phyloP scores from a whole-genome alignment of 1,284 basidiomycete genomes.

The Trametes polyzona region DNA sequence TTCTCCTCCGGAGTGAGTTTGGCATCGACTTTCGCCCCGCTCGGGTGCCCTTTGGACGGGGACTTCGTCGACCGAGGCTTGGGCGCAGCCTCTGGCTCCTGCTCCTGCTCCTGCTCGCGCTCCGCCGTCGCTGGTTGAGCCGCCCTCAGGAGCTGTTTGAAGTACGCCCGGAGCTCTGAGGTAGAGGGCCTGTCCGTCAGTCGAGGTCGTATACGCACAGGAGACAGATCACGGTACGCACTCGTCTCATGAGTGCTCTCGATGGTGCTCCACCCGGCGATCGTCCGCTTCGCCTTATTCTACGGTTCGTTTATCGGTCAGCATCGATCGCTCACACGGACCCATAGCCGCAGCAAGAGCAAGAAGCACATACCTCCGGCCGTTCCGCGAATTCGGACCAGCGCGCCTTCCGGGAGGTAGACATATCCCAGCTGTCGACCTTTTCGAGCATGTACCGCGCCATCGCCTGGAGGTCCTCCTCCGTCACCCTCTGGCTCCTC shows the following conservation, averaged over 20 bases:
- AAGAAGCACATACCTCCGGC: conserved; percentile 4
- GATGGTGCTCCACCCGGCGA: not conserved
- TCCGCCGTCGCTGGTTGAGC: not conserved
- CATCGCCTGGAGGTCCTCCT: conserved; percentile 10
- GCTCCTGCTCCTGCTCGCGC: not conserved
- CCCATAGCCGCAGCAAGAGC: not conserved
- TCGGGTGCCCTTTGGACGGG: too few relatives aligned
- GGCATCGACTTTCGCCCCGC: too few relatives aligned
- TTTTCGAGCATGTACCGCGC: conserved; percentile 11
- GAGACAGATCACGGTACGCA: not conserved
- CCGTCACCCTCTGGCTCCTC: conserved; percentile 1
- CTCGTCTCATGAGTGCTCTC: not conserved
- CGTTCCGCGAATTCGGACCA: conserved; percentile 18
- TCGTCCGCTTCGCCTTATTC: not conserved
- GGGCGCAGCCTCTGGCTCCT: not conserved
- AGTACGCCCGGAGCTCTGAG: not conserved
- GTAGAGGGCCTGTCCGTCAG: not conserved
- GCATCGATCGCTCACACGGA: too few relatives aligned
- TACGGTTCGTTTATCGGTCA: not conserved
- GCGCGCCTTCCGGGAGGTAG: not conserved
- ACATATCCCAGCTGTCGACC: not conserved
- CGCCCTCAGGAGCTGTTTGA: not conserved
- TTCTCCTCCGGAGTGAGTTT: too few relatives aligned
- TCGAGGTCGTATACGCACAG: not conserved
- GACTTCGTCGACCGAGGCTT: too few relatives aligned